Percentiles rank a stretch among this genome's conserved stretches.
phyloP scores from a whole-genome alignment of 129 eudicot species.

The Smallanthus sonchifolius region DNA sequence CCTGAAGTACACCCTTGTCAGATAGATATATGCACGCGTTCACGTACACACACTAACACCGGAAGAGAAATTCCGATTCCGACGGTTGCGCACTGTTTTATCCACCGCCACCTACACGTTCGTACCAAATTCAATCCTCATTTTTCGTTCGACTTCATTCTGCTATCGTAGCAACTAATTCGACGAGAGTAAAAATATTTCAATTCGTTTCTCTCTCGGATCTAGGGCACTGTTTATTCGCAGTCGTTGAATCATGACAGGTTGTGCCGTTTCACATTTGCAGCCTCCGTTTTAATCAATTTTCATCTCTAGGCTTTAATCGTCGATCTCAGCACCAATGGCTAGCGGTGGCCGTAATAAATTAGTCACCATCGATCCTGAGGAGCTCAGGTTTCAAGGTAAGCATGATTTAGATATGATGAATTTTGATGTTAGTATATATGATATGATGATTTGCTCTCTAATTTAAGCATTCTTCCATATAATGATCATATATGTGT shows the following conservation, averaged over 20 bases:
- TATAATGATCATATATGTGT: neutral
- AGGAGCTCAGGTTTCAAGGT: slow-evolving; percentile 76
- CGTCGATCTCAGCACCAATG: slow-evolving; percentile 33
- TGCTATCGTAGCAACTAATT: slow-evolving; percentile 1
- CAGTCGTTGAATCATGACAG: neutral
- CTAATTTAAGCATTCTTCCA: neutral
- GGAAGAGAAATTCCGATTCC: slow-evolving; percentile 13
- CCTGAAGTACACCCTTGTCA: slow-evolving; percentile 5
- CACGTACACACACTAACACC: neutral
- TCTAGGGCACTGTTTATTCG: slow-evolving; percentile 11
- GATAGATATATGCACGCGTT: neutral
- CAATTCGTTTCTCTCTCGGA: slow-evolving; percentile 2
- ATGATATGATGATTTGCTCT: neutral
- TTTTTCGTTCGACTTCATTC: neutral
- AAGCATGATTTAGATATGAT: neutral
- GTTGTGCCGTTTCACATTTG: slow-evolving; percentile 6
- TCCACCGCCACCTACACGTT: slow-evolving; percentile 22
- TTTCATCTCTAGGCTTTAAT: neutral
- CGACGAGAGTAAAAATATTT: slow-evolving; percentile 10
- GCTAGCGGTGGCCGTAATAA: slow-evolving; percentile 24
- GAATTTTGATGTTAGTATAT: neutral
- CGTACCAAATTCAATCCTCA: slow-evolving; percentile 29
- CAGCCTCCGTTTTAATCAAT: slow-evolving; percentile 11
- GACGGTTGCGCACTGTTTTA: slow-evolving; percentile 12
- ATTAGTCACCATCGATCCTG: slow-evolving; percentile 60